Evolutionary conservation across 805 yeast genomes (phyloP).

Genomic region (Candida bentonensis): DNA sequence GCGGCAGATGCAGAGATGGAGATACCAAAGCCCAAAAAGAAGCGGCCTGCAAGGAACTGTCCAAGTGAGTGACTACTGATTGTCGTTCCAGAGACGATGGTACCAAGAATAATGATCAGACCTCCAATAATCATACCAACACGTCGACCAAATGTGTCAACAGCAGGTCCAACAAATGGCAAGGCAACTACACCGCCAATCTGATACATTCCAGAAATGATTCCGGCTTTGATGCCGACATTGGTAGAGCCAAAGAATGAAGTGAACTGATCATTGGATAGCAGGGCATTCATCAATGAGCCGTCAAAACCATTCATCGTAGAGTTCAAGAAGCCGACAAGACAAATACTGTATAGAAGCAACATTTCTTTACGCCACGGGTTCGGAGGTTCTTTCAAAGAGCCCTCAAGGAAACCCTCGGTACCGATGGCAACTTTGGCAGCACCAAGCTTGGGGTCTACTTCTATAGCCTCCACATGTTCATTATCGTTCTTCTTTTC

Average conservation of each 20-base stretch:
- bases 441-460: too few species aligned
- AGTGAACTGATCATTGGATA: slow-evolving; percentile 5
- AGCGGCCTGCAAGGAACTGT: slow-evolving; percentile 10
- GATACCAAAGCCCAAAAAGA: slow-evolving; percentile 8
- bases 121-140: slow-evolving; percentile 6
- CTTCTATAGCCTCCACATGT: too few species aligned
- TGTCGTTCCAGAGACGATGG: slow-evolving; percentile 7
- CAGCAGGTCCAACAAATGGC: slow-evolving; percentile 9
- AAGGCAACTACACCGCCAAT: slow-evolving; percentile 10
- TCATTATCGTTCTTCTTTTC: too few species aligned
- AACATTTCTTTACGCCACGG: slow-evolving; percentile 4
- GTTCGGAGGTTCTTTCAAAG: too few species aligned
- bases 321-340: slow-evolving; percentile 7
- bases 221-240: slow-evolving; percentile 9
- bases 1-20: slow-evolving; percentile 7
- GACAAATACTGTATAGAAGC: slow-evolving; percentile 5
- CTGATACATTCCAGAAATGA: slow-evolving; percentile 10
- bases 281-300: slow-evolving; percentile 5
- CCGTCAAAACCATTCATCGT: slow-evolving; percentile 11
- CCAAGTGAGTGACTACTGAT: slow-evolving; percentile 2
- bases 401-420: too few species aligned
- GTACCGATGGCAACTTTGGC: too few species aligned
- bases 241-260: slow-evolving; percentile 6
- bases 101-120: slow-evolving; percentile 7
- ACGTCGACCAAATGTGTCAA: slow-evolving; percentile 8